Conservation (phyloP, 805 yeast genomes). For the Metschnikowia amazonensis region DNA sequence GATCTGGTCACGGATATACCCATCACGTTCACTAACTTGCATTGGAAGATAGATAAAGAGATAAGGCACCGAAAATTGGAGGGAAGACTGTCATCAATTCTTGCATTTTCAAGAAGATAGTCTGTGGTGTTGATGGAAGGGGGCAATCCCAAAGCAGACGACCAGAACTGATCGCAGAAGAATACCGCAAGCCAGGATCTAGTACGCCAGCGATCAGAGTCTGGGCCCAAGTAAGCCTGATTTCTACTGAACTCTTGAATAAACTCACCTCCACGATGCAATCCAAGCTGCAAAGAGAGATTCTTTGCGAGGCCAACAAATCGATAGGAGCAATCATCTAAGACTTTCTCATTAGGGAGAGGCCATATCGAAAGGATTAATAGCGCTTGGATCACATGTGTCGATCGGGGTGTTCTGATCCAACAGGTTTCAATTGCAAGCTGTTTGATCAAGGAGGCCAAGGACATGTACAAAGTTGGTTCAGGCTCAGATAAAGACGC, state of each 20-base stretch:
- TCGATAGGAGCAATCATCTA: slow-evolving; percentile 88
- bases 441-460: slow-evolving; percentile 77
- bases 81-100: slow-evolving; percentile 63
- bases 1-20: slow-evolving; percentile 82
- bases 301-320: slow-evolving; percentile 85
- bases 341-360: slow-evolving; percentile 82
- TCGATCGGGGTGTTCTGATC: slow-evolving; percentile 88
- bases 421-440: slow-evolving; percentile 89
- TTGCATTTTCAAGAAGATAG: slow-evolving; percentile 73
- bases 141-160: slow-evolving; percentile 82
- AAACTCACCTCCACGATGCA: slow-evolving; percentile 84
- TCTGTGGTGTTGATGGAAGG: slow-evolving; percentile 78
- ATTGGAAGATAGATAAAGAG: slow-evolving; percentile 74
- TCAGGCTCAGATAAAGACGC: slow-evolving; percentile 86
- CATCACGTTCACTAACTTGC: slow-evolving; percentile 78
- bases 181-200: slow-evolving; percentile 88
- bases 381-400: slow-evolving; percentile 89
- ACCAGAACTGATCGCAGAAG: slow-evolving; percentile 87
- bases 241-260: slow-evolving; percentile 87
- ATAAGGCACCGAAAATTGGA: slow-evolving; percentile 67
- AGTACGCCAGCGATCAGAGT: slow-evolving; percentile 93
- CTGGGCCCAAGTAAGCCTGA: slow-evolving; percentile 76
- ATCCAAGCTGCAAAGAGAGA: slow-evolving; percentile 78
- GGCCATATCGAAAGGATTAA: slow-evolving; percentile 89
- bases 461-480: slow-evolving; percentile 70